A percentile compares a stretch with the other conserved stretches of the same genome.
These are phyloP conservation scores for Arachnopeziza araneosa DNA, from an alignment of 2,329 filamentous ascomycete genomes.

Conservation along the genomic window DNA sequence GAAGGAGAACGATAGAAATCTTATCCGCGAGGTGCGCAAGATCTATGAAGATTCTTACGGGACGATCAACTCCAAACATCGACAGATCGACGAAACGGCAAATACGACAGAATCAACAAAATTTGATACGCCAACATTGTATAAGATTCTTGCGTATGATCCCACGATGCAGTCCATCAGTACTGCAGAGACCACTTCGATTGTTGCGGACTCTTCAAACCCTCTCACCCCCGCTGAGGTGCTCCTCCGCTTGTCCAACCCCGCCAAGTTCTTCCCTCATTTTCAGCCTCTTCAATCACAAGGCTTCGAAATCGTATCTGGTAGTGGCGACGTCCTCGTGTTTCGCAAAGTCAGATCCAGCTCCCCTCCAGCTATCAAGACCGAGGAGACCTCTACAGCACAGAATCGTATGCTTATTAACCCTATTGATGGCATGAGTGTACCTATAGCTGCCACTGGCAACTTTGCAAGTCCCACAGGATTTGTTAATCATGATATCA, in stretches of 20 bases:
- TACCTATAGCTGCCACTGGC: constrained; percentile 36
- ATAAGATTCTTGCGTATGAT: constrained; percentile 65
- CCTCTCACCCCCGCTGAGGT: constrained; percentile 54
- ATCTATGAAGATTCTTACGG: constrained; percentile 41
- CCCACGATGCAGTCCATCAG: constrained; percentile 50
- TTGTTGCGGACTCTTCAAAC: constrained; percentile 41
- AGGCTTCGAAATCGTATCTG: constrained; percentile 63
- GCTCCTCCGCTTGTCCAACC: constrained; percentile 54
- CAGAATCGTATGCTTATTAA: constrained; percentile 26
- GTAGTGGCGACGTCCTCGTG: constrained; percentile 56
- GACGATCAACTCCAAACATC: constrained; percentile 31
- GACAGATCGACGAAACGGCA: constrained; percentile 14
- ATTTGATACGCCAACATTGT: constrained; percentile 33
- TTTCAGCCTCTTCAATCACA: constrained; percentile 52
- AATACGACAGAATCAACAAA: constrained; percentile 6
- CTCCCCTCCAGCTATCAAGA: constrained; percentile 19
- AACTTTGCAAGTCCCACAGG: constrained; percentile 60
- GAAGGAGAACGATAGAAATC: constrained; percentile 22
- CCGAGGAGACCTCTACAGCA: constrained; percentile 3
- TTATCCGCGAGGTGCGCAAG: constrained; percentile 34
- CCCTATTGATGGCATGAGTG: constrained; percentile 23
- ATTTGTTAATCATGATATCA: constrained; percentile 55
- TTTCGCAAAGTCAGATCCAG: constrained; percentile 52
- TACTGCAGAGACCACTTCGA: constrained; percentile 55
- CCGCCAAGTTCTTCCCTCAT: constrained; percentile 59